These are phyloP conservation scores for Trichosanthes cucumerina DNA, from an alignment of 306 rosid genomes.

Conservation along the genomic window DNA sequence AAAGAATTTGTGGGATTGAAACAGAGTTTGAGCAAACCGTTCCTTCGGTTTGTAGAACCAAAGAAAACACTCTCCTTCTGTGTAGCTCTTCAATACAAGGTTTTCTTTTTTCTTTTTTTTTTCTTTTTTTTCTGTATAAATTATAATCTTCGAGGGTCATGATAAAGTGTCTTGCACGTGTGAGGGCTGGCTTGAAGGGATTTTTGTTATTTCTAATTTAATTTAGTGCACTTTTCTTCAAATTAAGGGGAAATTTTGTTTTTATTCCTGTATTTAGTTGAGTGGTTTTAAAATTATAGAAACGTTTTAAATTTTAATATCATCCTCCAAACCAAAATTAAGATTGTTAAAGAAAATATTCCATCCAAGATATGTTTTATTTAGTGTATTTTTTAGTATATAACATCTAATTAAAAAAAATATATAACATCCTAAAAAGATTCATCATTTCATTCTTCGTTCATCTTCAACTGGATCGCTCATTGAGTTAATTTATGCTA, in stretches of 20 bases:
- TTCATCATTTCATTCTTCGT: no score
- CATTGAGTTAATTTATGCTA: no score
- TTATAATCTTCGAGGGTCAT: neutral
- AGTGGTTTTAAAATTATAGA: neutral
- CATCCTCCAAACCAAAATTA: neutral
- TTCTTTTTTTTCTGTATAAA: neutral
- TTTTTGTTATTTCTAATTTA: neutral
- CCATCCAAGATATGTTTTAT: no score
- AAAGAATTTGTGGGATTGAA: slow-evolving; percentile 21
- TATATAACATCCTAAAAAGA: no score
- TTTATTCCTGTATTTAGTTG: neutral
- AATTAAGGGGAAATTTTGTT: neutral
- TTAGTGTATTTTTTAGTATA: no score
- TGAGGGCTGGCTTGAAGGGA: neutral
- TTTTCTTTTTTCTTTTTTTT: neutral
- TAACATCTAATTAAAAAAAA: no score
- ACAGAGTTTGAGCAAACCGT: slow-evolving; percentile 38
- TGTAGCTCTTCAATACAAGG: neutral
- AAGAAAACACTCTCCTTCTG: slow-evolving; percentile 18
- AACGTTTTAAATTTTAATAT: neutral
- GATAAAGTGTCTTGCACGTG: slow-evolving; percentile 10
- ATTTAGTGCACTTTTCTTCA: neutral
- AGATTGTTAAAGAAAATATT: no score
- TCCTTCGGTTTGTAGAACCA: slow-evolving; percentile 34
- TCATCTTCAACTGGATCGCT: no score